A percentile compares a stretch with the other conserved stretches of the same genome.
Conservation (phyloP, 257 asterid genomes). For the Penstemon barbatus region DNA sequence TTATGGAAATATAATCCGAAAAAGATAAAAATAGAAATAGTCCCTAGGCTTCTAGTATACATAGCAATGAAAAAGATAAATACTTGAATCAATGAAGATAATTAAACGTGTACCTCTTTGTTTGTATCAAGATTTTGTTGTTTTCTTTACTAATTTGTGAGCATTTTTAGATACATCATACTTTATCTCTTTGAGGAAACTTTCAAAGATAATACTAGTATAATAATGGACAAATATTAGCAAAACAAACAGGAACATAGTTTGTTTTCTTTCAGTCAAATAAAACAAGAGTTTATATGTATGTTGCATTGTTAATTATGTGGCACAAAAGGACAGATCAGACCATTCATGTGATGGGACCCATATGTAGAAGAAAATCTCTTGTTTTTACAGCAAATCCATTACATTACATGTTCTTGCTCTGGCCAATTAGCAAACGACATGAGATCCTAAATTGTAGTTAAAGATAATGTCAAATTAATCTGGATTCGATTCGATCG, state of each 20-base stretch:
- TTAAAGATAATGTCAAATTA: slow-evolving; percentile 30
- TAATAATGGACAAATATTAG: slow-evolving; percentile 31
- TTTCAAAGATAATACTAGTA: slow-evolving; percentile 1
- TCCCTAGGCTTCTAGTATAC: no score
- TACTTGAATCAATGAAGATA: no score
- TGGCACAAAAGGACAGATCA: slow-evolving; percentile 30
- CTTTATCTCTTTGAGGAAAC: slow-evolving; percentile 13
- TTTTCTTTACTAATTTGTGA: background rate
- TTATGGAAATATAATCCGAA: no score
- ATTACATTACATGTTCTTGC: slow-evolving; percentile 42
- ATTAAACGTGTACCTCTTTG: slow-evolving; percentile 9
- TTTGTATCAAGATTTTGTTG: slow-evolving; percentile 7
- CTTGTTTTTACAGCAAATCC: slow-evolving; percentile 17
- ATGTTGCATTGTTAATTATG: slow-evolving; percentile 13
- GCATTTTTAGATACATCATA: background rate
- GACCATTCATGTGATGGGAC: slow-evolving; percentile 46
- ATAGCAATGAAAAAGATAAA: no score
- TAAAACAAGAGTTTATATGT: slow-evolving; percentile 34
- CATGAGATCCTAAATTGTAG: slow-evolving; percentile 31
- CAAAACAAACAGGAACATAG: slow-evolving; percentile 31
- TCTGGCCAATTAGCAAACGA: slow-evolving; percentile 29
- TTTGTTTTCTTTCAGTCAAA: slow-evolving; percentile 36
- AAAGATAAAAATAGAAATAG: no score
- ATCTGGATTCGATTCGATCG: slow-evolving; percentile 30
- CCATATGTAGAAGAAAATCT: slow-evolving; percentile 30